A percentile compares a stretch with the other conserved stretches of the same genome.
Conservation (phyloP, 2,329 filamentous ascomycete genomes). For the Penicillium sp. region DNA sequence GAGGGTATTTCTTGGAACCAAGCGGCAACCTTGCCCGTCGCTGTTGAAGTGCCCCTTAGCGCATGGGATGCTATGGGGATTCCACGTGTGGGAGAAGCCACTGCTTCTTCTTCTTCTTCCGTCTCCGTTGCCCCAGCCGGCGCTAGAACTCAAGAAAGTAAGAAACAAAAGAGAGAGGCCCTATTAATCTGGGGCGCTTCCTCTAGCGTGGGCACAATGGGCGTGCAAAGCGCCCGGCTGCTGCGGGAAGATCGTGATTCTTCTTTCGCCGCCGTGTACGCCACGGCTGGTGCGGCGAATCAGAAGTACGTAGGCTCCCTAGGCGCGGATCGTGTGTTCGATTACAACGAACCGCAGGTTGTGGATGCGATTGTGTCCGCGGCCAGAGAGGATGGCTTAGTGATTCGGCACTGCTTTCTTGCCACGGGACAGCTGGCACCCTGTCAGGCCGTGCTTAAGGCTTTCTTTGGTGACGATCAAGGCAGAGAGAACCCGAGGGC, state of each 20-base stretch:
- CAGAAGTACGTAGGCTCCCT: slow-evolving; percentile 31
- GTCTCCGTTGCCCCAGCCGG: background rate
- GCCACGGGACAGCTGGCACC: slow-evolving; percentile 36
- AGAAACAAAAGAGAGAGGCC: slow-evolving; percentile 27
- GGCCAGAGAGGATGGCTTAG: slow-evolving; percentile 37
- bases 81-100: slow-evolving; percentile 17
- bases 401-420: slow-evolving; percentile 45
- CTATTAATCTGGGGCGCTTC: slow-evolving; percentile 48
- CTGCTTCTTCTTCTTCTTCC: slow-evolving; percentile 10
- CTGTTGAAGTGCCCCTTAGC: slow-evolving; percentile 37
- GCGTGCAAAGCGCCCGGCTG: slow-evolving; percentile 41
- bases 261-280: slow-evolving; percentile 43
- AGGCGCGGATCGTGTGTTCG: slow-evolving; percentile 42
- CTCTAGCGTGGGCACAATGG: slow-evolving; percentile 48
- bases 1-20: slow-evolving; percentile 39
- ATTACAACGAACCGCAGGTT: slow-evolving; percentile 35
- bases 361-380: slow-evolving; percentile 36
- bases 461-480: slow-evolving; percentile 24
- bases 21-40: slow-evolving; percentile 43
- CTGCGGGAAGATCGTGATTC: slow-evolving; percentile 36
- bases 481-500: slow-evolving; percentile 8
- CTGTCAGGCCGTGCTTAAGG: slow-evolving; percentile 42
- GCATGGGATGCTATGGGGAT: slow-evolving; percentile 44
- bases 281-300: slow-evolving; percentile 40
- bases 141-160: background rate